Conservation (phyloP, 257 asterid genomes). For the Parsonsia alboflavescens region DNA sequence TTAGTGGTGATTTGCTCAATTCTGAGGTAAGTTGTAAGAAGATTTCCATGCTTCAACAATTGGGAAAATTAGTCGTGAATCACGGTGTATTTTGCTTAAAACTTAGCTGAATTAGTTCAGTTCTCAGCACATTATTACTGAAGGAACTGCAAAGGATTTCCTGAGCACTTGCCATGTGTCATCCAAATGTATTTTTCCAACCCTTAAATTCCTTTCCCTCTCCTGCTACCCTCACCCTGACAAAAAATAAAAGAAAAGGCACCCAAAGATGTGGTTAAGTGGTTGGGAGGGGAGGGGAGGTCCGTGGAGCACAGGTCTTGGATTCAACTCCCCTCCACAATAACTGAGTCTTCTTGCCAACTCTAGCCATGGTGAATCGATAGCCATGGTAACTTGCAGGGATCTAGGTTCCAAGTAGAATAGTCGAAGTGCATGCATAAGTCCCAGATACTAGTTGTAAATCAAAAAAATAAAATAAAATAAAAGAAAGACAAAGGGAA, state of each 20-base stretch:
- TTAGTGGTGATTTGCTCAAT: neutral
- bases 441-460: too few relatives aligned
- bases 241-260: too few relatives aligned
- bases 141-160: neutral
- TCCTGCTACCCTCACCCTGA: too few relatives aligned
- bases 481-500: neutral
- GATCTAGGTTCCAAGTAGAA: too few relatives aligned
- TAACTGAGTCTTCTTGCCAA: too few relatives aligned
- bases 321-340: too few relatives aligned
- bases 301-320: too few relatives aligned
- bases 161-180: neutral
- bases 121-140: neutral
- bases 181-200: neutral
- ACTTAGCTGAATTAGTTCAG: neutral
- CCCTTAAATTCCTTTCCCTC: neutral
- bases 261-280: too few relatives aligned
- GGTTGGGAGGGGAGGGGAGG: too few relatives aligned
- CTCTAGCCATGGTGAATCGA: too few relatives aligned
- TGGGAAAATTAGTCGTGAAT: neutral
- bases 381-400: too few relatives aligned
- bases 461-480: neutral
- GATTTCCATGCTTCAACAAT: neutral
- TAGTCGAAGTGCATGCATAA: too few relatives aligned
- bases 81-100: neutral
- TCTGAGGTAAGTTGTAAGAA: neutral